Conservation (phyloP, 352 stramenopile species). For the Pseudoperonospora humuli region DNA sequence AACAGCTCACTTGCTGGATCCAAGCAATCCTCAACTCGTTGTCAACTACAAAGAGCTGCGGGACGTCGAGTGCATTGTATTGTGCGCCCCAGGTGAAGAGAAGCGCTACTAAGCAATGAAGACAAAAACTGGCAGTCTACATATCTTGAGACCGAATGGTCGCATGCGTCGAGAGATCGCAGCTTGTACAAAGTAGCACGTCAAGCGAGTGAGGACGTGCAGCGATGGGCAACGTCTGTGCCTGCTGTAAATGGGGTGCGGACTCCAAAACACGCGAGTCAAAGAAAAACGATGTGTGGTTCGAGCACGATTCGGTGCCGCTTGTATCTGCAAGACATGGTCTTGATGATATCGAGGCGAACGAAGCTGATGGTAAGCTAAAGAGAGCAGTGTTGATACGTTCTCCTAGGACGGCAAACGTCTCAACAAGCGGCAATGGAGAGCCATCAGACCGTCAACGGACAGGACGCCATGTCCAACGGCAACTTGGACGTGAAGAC, state of each 20-base stretch:
- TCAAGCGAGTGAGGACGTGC: neutral
- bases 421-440: conserved; percentile 6
- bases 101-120: conserved; percentile 23
- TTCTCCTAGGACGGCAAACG: conserved; percentile 18
- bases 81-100: conserved; percentile 61
- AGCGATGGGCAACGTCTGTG: conserved; percentile 24
- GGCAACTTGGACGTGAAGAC: conserved; percentile 9
- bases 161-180: conserved; percentile 15
- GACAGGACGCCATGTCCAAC: conserved; percentile 5
- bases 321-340: conserved; percentile 45
- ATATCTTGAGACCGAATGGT: conserved; percentile 20
- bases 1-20: conserved; percentile 53
- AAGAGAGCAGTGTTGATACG: conserved; percentile 53
- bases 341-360: conserved; percentile 20
- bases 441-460: neutral
- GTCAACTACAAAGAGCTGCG: conserved; percentile 73
- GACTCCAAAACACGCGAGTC: conserved; percentile 3
- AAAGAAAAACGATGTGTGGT: conserved; percentile 35
- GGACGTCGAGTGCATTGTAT: conserved; percentile 55
- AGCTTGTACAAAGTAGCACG: neutral
- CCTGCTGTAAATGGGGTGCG: conserved; percentile 18
- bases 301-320: conserved; percentile 53
- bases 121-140: conserved; percentile 6
- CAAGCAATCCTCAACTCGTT: conserved; percentile 63
- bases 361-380: conserved; percentile 29